Conservation (phyloP, 2,329 filamentous ascomycete species). For the Aspergillus hiratsukae region DNA sequence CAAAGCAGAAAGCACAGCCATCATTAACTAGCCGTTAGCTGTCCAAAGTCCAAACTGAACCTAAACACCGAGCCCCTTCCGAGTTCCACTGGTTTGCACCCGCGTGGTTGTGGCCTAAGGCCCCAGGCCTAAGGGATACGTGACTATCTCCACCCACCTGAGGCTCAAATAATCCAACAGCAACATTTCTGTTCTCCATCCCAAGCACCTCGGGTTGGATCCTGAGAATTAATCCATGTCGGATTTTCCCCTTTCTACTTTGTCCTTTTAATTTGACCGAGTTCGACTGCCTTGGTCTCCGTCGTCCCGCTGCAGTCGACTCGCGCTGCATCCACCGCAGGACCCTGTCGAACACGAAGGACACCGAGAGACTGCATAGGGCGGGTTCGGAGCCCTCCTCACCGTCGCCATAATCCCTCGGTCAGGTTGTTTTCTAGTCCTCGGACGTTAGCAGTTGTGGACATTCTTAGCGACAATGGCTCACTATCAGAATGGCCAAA, state of each 20-base stretch:
- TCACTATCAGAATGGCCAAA: constrained; percentile 52
- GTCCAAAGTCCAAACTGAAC: not conserved
- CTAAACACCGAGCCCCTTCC: not conserved
- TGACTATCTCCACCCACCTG: not conserved
- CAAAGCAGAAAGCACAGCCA: not conserved
- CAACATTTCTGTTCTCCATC: not conserved
- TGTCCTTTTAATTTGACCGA: not conserved
- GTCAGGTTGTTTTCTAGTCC: not conserved
- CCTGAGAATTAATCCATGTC: not conserved
- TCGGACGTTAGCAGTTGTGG: not conserved
- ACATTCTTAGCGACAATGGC: constrained; percentile 41
- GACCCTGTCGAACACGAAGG: not conserved
- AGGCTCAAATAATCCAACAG: not conserved
- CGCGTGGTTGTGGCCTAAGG: not conserved
- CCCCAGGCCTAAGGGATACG: not conserved
- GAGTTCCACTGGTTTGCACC: not conserved
- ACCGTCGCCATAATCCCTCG: not conserved
- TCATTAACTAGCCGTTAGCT: too few species aligned
- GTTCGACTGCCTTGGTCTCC: not conserved
- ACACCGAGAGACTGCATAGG: not conserved
- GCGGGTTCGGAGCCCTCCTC: not conserved
- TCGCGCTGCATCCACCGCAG: not conserved
- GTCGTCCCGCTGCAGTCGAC: not conserved
- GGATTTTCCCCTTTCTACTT: not conserved
- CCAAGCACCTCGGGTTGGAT: not conserved